Conservation (phyloP, 306 rosid genomes). For the Cajanus cajan region DNA sequence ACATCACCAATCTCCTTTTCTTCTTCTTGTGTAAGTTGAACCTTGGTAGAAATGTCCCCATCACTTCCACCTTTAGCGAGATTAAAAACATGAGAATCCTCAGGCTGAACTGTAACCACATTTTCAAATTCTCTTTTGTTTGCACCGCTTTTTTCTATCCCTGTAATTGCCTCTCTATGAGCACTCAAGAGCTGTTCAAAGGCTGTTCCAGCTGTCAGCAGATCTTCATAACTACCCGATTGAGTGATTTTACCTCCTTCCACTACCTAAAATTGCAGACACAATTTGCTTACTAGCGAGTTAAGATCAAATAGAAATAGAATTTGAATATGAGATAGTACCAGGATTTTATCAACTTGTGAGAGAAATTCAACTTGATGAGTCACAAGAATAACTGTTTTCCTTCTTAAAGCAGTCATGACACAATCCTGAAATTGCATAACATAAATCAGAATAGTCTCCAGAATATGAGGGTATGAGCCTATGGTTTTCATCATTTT, state of each 20-base stretch:
- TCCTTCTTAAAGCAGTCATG: conserved; percentile 45
- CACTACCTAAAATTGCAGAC: conserved; percentile 50
- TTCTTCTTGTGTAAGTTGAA: conserved; percentile 56
- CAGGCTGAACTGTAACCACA: conserved; percentile 8
- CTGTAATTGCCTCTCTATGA: conserved; percentile 47
- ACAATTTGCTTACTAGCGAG: background rate
- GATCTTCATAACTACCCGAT: conserved; percentile 60
- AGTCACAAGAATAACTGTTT: conserved; percentile 60
- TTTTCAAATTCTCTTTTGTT: conserved; percentile 23
- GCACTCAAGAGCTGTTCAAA: conserved; percentile 67
- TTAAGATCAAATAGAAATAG: background rate
- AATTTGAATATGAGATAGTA: background rate
- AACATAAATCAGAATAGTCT: background rate
- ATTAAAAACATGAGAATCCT: conserved; percentile 24
- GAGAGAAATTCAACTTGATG: conserved; percentile 70
- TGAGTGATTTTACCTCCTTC: conserved; percentile 47
- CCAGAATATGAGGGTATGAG: too few relatives aligned
- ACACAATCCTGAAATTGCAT: conserved; percentile 56
- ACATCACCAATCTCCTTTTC: conserved; percentile 58
- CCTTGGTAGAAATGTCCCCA: conserved; percentile 24
- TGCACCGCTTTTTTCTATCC: conserved; percentile 25
- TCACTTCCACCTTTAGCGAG: conserved; percentile 17
- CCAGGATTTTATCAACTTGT: conserved; percentile 56
- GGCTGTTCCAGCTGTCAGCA: conserved; percentile 52
- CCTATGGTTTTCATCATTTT: too few relatives aligned